Evolutionary conservation across 2,329 filamentous ascomycete genomes (phyloP), one percentile per base, ranked within the genome.

Genomic region (Pestalotiopsis sp.): DNA sequence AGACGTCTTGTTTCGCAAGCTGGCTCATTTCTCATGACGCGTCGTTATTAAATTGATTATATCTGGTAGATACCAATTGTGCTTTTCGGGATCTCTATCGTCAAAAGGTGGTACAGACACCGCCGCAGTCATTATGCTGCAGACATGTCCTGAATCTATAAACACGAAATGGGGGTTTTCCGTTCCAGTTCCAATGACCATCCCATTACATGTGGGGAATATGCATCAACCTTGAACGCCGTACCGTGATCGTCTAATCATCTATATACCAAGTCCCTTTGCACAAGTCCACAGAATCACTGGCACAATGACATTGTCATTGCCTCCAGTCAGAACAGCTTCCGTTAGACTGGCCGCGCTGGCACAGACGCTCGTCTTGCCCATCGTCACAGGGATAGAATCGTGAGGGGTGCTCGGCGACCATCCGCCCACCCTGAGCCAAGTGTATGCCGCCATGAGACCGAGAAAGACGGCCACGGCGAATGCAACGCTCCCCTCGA

Each of bases 251-350:
- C 59, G 17, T 62, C 31, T 62, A 38, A 39, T 39, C 63, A 2
- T 66, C 64, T 81, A 91, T 72, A 91, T 77, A 67, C 87, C 87
- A 70, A 95, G 80, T 23, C 93, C 93, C 80, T 95, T 92, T 52
- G 97, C 94, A 75, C 97, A 90, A 69, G 95, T 88, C 96, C 96
- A 99, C 70, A 99, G 82, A 64, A 97, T 90, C 68, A 99, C 90
- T 3, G 96, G 96, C 72, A 98, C 95, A 72, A 98, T 91, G 20
- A 99, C 96, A 84, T 99, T 99, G 85, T 99, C 96, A 80, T 99
- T 99, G 38, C 95, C 96, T 2, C 96, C 96, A 14, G 96, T 98
- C 72, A 99, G 83, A 61, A 98, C 95, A 31, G 96, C 95, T 83
- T 99, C 96, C 66, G 96, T 97, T 73, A 98, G 85, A 80, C 95